Evolutionary conservation across 164 flowering plant genomes (phyloP).

Genomic region (Magnolia kwangsiensis): DNA sequence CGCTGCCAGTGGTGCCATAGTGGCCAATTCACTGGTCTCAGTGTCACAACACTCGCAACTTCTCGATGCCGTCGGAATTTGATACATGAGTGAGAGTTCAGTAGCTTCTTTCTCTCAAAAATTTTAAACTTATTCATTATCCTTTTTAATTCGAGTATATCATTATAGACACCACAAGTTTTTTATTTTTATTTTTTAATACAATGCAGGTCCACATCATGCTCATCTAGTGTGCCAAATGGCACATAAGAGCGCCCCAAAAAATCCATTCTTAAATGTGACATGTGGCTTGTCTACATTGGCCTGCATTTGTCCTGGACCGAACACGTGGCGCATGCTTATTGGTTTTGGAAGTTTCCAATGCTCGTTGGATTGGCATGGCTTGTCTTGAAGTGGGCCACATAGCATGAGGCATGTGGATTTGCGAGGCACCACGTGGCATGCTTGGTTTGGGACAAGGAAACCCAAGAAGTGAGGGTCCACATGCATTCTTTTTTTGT

Average conservation of each 20-base stretch:
- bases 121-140: neutral
- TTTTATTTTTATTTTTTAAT: too few species aligned
- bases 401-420: neutral
- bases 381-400: neutral
- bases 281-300: neutral
- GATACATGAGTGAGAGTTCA: slow-evolving; percentile 5
- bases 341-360: neutral
- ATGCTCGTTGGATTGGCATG: neutral
- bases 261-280: neutral
- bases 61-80: slow-evolving; percentile 61
- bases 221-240: neutral
- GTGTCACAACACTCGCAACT: slow-evolving; percentile 77
- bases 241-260: neutral
- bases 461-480: neutral
- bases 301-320: neutral
- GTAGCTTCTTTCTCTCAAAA: neutral
- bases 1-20: slow-evolving; percentile 98
- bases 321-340: neutral
- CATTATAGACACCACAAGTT: neutral
- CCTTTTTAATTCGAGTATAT: neutral
- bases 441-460: neutral
- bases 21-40: slow-evolving; percentile 87
- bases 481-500: neutral
- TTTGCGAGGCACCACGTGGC: neutral
- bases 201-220: neutral